Percentiles rank a stretch among this genome's conserved stretches.
These are phyloP conservation scores for Talaromyces sp. DNA, from an alignment of 2,329 filamentous ascomycete species.

Conservation along the genomic window DNA sequence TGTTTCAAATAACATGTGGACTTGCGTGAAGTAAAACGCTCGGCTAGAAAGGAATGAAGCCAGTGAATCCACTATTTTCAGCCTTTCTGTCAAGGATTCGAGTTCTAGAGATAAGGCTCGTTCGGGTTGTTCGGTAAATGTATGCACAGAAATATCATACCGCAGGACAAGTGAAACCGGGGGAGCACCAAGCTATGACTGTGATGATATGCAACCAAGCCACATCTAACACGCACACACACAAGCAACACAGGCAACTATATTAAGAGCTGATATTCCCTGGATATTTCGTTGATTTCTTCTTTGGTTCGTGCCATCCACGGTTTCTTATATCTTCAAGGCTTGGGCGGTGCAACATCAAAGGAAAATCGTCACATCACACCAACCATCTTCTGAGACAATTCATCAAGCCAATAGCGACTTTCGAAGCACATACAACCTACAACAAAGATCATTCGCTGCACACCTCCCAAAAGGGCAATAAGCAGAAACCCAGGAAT, in stretches of 20 bases:
- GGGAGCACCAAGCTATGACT: not conserved
- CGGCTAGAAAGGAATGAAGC: constrained; percentile 6
- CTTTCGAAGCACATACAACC: constrained; percentile 1
- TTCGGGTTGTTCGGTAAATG: not conserved
- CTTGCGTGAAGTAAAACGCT: not conserved
- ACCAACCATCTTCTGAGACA: constrained; percentile 1
- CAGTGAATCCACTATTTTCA: not conserved
- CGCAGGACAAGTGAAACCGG: not conserved
- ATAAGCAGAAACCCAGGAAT: not conserved
- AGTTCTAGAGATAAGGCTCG: not conserved
- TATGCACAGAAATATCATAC: not conserved
- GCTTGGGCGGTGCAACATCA: not conserved
- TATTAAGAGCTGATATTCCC: constrained; percentile 4
- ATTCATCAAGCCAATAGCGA: constrained; percentile 5
- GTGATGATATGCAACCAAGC: constrained; percentile 12
- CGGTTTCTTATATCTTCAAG: not conserved
- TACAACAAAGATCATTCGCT: not conserved
- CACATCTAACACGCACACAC: not conserved
- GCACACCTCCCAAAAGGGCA: constrained; percentile 9
- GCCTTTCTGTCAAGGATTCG: not conserved
- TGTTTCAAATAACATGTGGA: constrained; percentile 9
- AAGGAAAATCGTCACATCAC: not conserved
- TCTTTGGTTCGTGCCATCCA: not conserved
- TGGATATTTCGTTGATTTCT: not conserved
- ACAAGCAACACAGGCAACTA: not conserved